Percentiles rank a stretch among this genome's conserved stretches.
Conservation (phyloP, 352 stramenopile genomes). For the Pythium biforme region DNA sequence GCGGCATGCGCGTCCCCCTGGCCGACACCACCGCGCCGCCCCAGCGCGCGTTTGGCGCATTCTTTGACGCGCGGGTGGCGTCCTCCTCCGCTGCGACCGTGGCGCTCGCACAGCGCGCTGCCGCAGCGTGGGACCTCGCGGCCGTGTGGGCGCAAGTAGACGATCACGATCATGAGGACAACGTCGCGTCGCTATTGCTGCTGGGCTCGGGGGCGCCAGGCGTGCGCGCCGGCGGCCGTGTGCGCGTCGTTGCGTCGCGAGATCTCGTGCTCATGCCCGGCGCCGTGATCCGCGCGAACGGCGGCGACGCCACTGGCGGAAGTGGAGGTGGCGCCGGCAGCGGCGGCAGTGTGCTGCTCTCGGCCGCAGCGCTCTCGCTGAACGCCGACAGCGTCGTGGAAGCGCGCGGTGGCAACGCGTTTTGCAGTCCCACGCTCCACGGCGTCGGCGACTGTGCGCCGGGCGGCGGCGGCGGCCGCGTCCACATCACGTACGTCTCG, state of each 20-base stretch:
- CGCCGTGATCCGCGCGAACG: conserved; percentile 52
- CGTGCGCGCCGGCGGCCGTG: conserved; percentile 42
- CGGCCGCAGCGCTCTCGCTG: conserved; percentile 47
- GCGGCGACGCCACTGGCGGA: conserved; percentile 32
- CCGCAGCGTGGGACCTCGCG: conserved; percentile 44
- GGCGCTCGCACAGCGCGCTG: too few relatives aligned
- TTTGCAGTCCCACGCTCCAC: conserved; percentile 32
- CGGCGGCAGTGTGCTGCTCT: conserved; percentile 54
- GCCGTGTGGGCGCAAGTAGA: conserved; percentile 34
- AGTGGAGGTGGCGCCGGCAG: conserved; percentile 49
- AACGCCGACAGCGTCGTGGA: conserved; percentile 30
- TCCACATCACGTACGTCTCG: conserved; percentile 69
- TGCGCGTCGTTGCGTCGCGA: conserved; percentile 65
- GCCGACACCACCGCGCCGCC: conserved; percentile 35
- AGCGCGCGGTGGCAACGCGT: conserved; percentile 51
- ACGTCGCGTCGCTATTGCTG: conserved; percentile 30
- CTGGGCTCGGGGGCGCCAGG: conserved; percentile 39
- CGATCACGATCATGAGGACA: not conserved
- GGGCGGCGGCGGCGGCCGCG: conserved; percentile 57
- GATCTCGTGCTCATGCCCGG: conserved; percentile 65
- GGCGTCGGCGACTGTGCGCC: conserved; percentile 47
- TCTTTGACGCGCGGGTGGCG: conserved; percentile 61
- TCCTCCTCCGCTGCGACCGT: too few relatives aligned
- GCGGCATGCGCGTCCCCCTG: conserved; percentile 36
- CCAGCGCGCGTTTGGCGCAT: conserved; percentile 35